These are phyloP conservation scores for Mucor irregularis DNA, from an alignment of 371 early-diverging fungal species.

Conservation along the genomic window DNA sequence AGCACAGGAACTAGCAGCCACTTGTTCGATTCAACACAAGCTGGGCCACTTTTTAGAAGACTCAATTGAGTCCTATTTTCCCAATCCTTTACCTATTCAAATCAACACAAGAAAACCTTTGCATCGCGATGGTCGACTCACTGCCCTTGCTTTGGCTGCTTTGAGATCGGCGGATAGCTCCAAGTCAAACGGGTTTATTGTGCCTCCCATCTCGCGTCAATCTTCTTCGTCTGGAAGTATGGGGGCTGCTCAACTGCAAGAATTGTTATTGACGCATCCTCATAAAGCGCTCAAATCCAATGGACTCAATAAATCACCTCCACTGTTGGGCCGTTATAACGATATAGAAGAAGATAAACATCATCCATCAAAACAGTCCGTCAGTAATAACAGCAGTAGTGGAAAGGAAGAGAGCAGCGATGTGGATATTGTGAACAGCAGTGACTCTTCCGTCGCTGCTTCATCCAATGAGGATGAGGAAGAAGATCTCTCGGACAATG, in stretches of 20 bases:
- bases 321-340: neutral
- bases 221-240: constrained; percentile 16
- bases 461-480: constrained; percentile 15
- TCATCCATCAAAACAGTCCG: neutral
- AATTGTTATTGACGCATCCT: constrained; percentile 32
- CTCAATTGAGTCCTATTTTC: constrained; percentile 70
- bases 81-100: constrained; percentile 67
- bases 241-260: constrained; percentile 36
- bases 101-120: constrained; percentile 32
- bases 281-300: constrained; percentile 37
- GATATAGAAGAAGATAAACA: neutral
- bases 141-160: constrained; percentile 25
- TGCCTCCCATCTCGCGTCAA: constrained; percentile 26
- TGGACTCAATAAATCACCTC: constrained; percentile 5
- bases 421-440: constrained; percentile 29
- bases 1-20: constrained; percentile 83
- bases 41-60: constrained; percentile 80
- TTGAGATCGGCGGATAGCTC: constrained; percentile 2
- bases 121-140: constrained; percentile 20
- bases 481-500: neutral
- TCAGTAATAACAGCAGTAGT: neutral
- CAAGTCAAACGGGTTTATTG: constrained; percentile 14
- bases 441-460: constrained; percentile 11
- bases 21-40: constrained; percentile 78
- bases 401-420: constrained; percentile 23